Conservation (phyloP, 805 yeast genomes). For the Kazachstania viticola region DNA sequence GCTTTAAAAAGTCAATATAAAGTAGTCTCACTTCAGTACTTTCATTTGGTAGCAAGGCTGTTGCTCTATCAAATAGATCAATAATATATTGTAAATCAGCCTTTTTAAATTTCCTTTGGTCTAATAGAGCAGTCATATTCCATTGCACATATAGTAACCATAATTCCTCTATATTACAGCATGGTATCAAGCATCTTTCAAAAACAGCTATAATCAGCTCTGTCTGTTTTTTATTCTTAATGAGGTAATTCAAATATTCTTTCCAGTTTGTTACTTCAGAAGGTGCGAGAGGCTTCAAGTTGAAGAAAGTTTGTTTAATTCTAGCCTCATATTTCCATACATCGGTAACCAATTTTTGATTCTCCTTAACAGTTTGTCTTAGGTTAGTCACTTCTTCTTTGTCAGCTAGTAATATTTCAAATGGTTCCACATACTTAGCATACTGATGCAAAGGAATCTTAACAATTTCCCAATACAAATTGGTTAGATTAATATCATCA, state of each 20-base stretch:
- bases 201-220: conserved; percentile 38
- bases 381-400: conserved; percentile 21
- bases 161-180: conserved; percentile 43
- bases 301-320: conserved; percentile 47
- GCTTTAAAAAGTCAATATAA: conserved; percentile 14
- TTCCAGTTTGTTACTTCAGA: conserved; percentile 47
- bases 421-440: conserved; percentile 56
- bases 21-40: conserved; percentile 8
- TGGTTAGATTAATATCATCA: conserved; percentile 25
- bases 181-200: conserved; percentile 64
- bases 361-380: conserved; percentile 33
- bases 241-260: conserved; percentile 47
- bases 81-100: conserved; percentile 19
- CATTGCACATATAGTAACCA: conserved; percentile 64
- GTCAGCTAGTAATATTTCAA: conserved; percentile 23
- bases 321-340: conserved; percentile 67
- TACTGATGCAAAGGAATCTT: conserved; percentile 75
- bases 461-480: conserved; percentile 35
- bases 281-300: conserved; percentile 33
- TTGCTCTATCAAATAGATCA: conserved; percentile 42
- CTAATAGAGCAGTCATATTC: conserved; percentile 16
- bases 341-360: conserved; percentile 35
- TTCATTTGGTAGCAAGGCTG: conserved; percentile 28
- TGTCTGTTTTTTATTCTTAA: conserved; percentile 20
- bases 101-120: too few relatives aligned